Base-by-base conservation (phyloP, 371 early-diverging fungal genomes). In the Parasitella parasitica region DNA sequence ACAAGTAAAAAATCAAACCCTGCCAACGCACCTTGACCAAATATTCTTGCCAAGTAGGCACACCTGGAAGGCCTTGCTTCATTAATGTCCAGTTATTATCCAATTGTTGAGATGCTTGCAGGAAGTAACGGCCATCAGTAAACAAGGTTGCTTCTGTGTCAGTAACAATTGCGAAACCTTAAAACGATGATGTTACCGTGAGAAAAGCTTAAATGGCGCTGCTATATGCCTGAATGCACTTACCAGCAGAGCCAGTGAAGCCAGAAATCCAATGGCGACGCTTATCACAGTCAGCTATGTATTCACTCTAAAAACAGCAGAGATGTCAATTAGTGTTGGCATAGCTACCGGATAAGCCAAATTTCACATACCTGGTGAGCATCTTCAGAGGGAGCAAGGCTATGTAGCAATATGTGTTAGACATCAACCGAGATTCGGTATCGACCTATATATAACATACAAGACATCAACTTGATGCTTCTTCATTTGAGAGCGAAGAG, bases 51-150 rank as follows among this genome's bases (percentile, higher is more conserved):
- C 93, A 94, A 30, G 87, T 89, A 20, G 95, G 96, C 1, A 93
- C 90, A 38, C 86, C 89, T 0, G 94, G 90, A 30, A 94, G 71
- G 2, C 97, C 99, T 64, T 83, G 82, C 80, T 97, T 97, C 92
- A 94, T 94, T 71, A 97, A 59, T 70, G 86, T 90, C 97, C 97
- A 97, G 73, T 93, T 92, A 35, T 67, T 53, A 73, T 94, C 94
- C 53, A 99, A 80, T 78, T 99, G 91, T 70, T 95, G 85, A 2
- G 91, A 83, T 11, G 99, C 99, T 81, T 99, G 99, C 60, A 99
- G 76, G 78, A 94, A 99, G 86, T 99, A 99, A 48, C 99, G 84
- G 3, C 98, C 97, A 74, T 99, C 99, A 9, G 99, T 99, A 79
- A 96, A 98, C 51, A 98, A 80, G 9, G 90, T 89, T 22, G 93